These are phyloP conservation scores for Teunomyces atbi DNA, from an alignment of 805 yeast genomes.

Conservation along the genomic window DNA sequence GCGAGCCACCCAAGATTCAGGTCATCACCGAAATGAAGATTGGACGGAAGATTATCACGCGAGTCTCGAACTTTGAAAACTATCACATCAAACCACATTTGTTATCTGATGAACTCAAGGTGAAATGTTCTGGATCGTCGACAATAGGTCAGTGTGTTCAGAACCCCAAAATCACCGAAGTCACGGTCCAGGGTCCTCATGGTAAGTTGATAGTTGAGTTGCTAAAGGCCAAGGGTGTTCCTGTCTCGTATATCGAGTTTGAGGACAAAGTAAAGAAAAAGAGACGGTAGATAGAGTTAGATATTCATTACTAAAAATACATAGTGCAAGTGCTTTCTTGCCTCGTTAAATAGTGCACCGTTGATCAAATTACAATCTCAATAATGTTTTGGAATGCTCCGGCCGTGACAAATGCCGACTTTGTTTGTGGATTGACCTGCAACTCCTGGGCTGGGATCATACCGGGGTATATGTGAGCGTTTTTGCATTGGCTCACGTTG, in stretches of 20 bases:
- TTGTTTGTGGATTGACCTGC: slow-evolving; percentile 48
- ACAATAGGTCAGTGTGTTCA: slow-evolving; percentile 62
- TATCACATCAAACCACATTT: slow-evolving; percentile 64
- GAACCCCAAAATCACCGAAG: slow-evolving; percentile 58
- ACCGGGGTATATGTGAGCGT: slow-evolving; percentile 63
- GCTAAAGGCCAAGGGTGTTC: slow-evolving; percentile 61
- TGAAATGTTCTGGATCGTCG: slow-evolving; percentile 86
- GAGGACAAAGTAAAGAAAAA: slow-evolving; percentile 60
- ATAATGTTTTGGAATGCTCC: slow-evolving; percentile 53
- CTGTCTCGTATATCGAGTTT: slow-evolving; percentile 60
- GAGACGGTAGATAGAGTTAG: slow-evolving; percentile 24
- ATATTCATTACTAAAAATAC: not conserved
- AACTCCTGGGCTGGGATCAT: slow-evolving; percentile 57
- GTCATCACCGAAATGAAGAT: slow-evolving; percentile 72
- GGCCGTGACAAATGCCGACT: slow-evolving; percentile 57
- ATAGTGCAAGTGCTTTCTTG: not conserved
- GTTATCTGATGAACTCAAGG: slow-evolving; percentile 66
- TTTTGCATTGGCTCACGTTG: slow-evolving; percentile 70
- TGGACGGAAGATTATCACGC: slow-evolving; percentile 79
- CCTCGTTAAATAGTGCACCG: too few relatives aligned
- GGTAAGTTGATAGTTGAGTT: slow-evolving; percentile 58
- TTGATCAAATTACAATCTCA: slow-evolving; percentile 48
- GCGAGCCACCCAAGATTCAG: slow-evolving; percentile 63
- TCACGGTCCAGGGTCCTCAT: slow-evolving; percentile 91
- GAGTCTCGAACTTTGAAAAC: slow-evolving; percentile 64